Evolutionary conservation across 2,329 filamentous ascomycete species (phyloP).

Genomic region (Bipolaris victoriae): DNA sequence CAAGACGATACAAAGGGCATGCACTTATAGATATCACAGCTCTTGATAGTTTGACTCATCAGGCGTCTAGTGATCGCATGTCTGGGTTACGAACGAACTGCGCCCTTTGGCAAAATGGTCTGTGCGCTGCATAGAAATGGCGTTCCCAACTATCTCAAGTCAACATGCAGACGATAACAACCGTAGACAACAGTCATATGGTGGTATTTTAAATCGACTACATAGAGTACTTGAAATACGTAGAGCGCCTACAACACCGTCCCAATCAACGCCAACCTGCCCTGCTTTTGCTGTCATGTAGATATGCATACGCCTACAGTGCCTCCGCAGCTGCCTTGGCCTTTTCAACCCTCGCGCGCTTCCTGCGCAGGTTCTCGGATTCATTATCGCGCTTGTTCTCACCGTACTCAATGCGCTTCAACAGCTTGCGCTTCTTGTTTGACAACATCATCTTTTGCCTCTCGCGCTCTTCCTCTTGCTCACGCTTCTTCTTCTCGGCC

Average conservation of each 20-base stretch:
- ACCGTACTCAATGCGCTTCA: constrained; percentile 96
- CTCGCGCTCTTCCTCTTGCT: constrained; percentile 86
- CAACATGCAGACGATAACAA: background rate
- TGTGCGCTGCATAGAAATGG: background rate
- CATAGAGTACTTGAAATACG: constrained; percentile 10
- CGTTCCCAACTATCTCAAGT: too few relatives aligned
- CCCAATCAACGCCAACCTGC: constrained; percentile 22
- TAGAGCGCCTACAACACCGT: constrained; percentile 19
- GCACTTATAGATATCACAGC: background rate
- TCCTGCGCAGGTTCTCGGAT: constrained; percentile 82
- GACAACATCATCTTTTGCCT: constrained; percentile 97
- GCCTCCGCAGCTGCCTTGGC: constrained; percentile 42
- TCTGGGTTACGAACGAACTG: background rate
- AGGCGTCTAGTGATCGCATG: background rate
- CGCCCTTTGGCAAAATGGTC: background rate
- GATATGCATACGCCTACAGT: constrained; percentile 14
- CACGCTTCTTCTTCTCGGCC: constrained; percentile 64
- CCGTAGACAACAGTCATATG: background rate
- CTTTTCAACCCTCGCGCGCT: constrained; percentile 88
- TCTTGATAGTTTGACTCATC: constrained; percentile 5
- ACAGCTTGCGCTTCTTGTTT: constrained; percentile 95
- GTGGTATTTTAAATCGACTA: constrained; percentile 8
- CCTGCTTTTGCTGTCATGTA: constrained; percentile 20
- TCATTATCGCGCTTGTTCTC: constrained; percentile 93
- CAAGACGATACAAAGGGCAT: background rate